Base-by-base conservation (phyloP, 768 basidiomycete species). In the Leccinum subtestaceum region DNA sequence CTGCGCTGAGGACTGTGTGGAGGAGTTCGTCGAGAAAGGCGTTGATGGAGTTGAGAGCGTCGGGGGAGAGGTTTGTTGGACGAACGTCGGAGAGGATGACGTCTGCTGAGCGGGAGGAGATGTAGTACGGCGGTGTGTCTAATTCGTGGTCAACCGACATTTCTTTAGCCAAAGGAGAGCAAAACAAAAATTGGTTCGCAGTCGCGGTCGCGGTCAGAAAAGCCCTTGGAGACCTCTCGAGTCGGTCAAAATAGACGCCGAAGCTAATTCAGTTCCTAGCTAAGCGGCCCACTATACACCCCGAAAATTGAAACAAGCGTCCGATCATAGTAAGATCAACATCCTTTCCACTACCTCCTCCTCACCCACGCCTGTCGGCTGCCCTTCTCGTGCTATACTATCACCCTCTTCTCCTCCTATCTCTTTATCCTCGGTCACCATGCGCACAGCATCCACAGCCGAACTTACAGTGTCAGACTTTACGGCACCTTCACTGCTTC, bases 11-110 rank as follows among this genome's bases (percentile, higher is more conserved):
- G 56, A 93, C 84, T 57, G 78, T 85, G 75, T 85, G 84, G 53
- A 95, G 78, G 60, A 94, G 82, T 74, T 95, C 93, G 76, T 95
- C 93, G 59, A 95, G 81, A 49, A 93, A 75, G 61, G 85, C 83
- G 72, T 95, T 95, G 77, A 94, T 83, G 60, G 83, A 81, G 59
- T 77, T 78, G 51, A 97, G 84, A n/a, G 91, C 88, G 54, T 93
- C 86, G 19, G 80, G 69, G 63, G 87, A 85, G 74, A 96, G 84
- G 71, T 86, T 89, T 64, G 92, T 95, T n/a, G 93, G 92, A 19
- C 95, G 87, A 56, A 95, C 84, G 66, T 98, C 95, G 60, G 91
- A 93, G 55, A 98, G 86, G 68, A 97, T 89, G 61, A 93, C 85
- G 75, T 96, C 93, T 48, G 94, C 93, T 34, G 92, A 93, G 63